Conservation (phyloP, 192 early-diverging fungal genomes). For the Backusella parvicylindrica region DNA sequence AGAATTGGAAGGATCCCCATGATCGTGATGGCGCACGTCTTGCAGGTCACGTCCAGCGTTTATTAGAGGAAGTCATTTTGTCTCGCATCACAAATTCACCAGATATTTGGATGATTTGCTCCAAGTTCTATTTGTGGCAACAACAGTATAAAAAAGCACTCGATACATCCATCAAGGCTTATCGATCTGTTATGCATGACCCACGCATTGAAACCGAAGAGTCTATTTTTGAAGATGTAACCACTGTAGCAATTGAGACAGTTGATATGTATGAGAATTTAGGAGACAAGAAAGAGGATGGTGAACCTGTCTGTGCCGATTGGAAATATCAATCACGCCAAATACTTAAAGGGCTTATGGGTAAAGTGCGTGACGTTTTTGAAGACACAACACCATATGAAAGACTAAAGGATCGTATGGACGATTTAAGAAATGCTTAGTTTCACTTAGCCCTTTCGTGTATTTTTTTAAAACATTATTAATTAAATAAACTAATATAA, state of each 20-base stretch:
- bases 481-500: slow-evolving; percentile 2
- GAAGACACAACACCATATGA: slow-evolving; percentile 61
- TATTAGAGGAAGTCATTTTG: slow-evolving; percentile 71
- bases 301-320: slow-evolving; percentile 69
- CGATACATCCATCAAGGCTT: slow-evolving; percentile 81
- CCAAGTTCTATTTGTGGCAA: slow-evolving; percentile 74
- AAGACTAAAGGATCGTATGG: slow-evolving; percentile 58
- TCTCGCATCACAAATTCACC: slow-evolving; percentile 71
- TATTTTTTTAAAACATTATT: background rate
- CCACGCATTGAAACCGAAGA: slow-evolving; percentile 71
- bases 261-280: slow-evolving; percentile 77
- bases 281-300: slow-evolving; percentile 56
- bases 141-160: slow-evolving; percentile 61
- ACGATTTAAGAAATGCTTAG: slow-evolving; percentile 32
- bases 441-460: background rate
- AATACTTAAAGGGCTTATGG: slow-evolving; percentile 79
- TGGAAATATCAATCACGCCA: slow-evolving; percentile 87
- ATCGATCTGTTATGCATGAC: slow-evolving; percentile 74
- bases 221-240: slow-evolving; percentile 69
- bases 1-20: slow-evolving; percentile 52
- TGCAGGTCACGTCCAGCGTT: slow-evolving; percentile 48
- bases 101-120: slow-evolving; percentile 70
- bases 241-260: slow-evolving; percentile 65
- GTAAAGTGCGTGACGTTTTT: slow-evolving; percentile 72
- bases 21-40: slow-evolving; percentile 47